A percentile compares a stretch with the other conserved stretches of the same genome.
phyloP scores from a whole-genome alignment of 768 basidiomycete species.

The Leccinum subgranulosum region DNA sequence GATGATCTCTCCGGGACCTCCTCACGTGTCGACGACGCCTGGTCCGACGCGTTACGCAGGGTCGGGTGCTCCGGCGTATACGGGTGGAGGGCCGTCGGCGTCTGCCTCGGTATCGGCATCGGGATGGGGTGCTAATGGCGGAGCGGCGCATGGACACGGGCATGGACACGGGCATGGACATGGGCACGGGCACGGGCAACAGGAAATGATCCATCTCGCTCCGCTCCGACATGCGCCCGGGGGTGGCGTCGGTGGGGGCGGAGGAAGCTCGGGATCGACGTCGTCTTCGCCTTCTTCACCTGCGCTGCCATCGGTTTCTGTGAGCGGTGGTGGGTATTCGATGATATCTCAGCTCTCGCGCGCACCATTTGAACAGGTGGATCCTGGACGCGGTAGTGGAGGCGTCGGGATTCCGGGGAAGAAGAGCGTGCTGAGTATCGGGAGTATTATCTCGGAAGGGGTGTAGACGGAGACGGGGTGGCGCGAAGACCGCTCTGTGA shows the following conservation, averaged over 20 bases:
- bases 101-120: conserved; percentile 4
- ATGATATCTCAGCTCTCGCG: conserved; percentile 29
- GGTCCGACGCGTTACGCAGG: conserved; percentile 14
- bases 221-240: conserved; percentile 9
- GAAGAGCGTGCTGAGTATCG: conserved; percentile 68
- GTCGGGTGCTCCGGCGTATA: conserved; percentile 6
- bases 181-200: no score
- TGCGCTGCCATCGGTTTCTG: conserved; percentile 17
- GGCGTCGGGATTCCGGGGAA: conserved; percentile 34
- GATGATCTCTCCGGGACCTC: conserved; percentile 16
- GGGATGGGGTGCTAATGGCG: conserved; percentile 19
- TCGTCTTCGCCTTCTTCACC: conserved; percentile 30
- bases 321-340: conserved; percentile 20
- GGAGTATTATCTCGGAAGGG: conserved; percentile 62
- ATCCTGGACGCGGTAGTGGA: conserved; percentile 17
- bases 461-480: conserved; percentile 6
- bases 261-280: conserved; percentile 16
- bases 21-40: conserved; percentile 7
- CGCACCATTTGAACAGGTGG: conserved; percentile 29
- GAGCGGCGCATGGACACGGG: conserved; percentile 1
- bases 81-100: conserved; percentile 8
- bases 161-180: conserved; percentile 13
- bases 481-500: no score
- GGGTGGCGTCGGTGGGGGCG: neutral
- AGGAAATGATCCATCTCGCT: no score